Evolutionary conservation across 805 yeast genomes (phyloP).

Genomic region (Kuraishia borneana): DNA sequence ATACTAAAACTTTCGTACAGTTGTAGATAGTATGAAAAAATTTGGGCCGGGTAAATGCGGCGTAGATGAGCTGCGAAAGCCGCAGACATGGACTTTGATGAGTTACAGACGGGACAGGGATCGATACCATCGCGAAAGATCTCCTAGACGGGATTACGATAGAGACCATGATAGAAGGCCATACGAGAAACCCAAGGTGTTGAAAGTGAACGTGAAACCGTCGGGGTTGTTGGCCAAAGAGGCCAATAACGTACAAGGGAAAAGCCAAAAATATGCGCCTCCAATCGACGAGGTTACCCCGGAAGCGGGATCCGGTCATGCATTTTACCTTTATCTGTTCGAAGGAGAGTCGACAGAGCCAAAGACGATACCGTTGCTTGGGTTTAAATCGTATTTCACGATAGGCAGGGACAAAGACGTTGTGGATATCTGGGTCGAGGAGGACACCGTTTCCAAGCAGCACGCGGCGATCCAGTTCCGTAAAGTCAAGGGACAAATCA

Average conservation of each 20-base stretch:
- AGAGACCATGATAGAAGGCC: too few species aligned
- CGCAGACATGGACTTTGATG: too few species aligned
- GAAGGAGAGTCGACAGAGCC: conserved; percentile 4
- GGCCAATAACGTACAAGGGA: conserved; percentile 21
- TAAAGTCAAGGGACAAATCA: conserved; percentile 1
- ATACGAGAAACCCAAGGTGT: background rate
- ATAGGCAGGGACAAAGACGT: conserved; percentile 13
- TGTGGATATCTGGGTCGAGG: conserved; percentile 11
- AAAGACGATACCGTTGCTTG: conserved; percentile 9
- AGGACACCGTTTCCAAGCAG: conserved; percentile 11
- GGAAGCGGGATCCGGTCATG: background rate
- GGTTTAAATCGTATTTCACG: conserved; percentile 12
- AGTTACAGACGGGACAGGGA: background rate
- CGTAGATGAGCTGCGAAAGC: background rate
- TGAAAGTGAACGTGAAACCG: conserved; percentile 19
- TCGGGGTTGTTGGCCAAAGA: conserved; percentile 32
- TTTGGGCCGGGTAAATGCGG: background rate
- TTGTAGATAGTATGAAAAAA: background rate
- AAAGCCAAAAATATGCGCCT: conserved; percentile 24
- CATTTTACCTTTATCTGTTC: conserved; percentile 9
- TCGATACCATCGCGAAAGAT: background rate
- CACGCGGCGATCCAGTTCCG: conserved; percentile 20
- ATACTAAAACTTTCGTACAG: conserved; percentile 6
- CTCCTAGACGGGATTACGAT: background rate
- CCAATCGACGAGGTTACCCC: conserved; percentile 10